Base-by-base conservation (phyloP, 495 filamentous ascomycete genomes). In the Terfezia boudieri region DNA sequence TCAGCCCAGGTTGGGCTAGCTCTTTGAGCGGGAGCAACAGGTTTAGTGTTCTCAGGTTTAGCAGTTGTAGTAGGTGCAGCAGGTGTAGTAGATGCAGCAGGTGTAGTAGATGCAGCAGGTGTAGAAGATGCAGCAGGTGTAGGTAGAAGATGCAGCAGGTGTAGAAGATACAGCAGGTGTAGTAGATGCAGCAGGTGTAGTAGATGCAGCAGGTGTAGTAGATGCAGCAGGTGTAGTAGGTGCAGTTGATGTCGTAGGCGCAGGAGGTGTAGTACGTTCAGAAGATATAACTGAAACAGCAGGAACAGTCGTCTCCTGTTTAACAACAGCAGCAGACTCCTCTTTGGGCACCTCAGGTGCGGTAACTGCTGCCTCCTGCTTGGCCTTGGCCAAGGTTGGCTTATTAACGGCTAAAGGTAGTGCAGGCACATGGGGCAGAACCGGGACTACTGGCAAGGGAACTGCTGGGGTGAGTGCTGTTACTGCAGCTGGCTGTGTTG, bases 1-100 rank as follows among this genome's bases (percentile, higher is more conserved):
- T 65, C 59, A 4, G 63, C 63, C 63, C 63, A 65, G 66, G 38
- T 66, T 53, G 41, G 17, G 41, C 2, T 3, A 14, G 37, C 62
- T 61, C 46, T 74, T 61, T 9, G 63, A 58, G 52, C 73, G 55
- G 37, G 72, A 55, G 6, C 26, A 32, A 32, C 7, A 32, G 26
- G 26, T 32, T 32, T 32, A 50, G 36, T 0, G 49, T 37, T 16
- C 36, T 54, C 37, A 60, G 57, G 54, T 50, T 38, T 9, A 14
- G 52, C 49, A 35, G 53, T 22, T 49, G 59, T 38, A 11, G 43
- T 53, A 26, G 38, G 22, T 8, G 53, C 35, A 35, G 20, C 32
- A 12, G 53, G 58, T 16, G 41, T 46, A 41, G 26, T 57, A 38
- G 56, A 41, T 14, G 16, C 52, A 37, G 17, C 36, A 12, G 53